A percentile compares a stretch with the other conserved stretches of the same genome.
phyloP scores from a whole-genome alignment of 140 eudicot genomes.

The Senecio squalidus region DNA sequence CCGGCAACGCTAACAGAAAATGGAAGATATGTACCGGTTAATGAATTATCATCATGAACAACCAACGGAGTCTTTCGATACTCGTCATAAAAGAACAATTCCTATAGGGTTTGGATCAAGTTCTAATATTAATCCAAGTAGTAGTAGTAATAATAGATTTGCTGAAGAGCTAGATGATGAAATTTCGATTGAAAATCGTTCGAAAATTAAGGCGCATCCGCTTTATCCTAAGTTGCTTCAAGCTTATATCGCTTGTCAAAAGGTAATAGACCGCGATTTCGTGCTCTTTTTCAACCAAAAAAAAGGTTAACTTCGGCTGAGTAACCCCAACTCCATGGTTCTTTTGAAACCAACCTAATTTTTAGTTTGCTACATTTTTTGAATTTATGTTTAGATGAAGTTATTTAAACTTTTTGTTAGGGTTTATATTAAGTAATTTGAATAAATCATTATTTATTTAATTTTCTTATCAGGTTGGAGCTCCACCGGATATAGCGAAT shows the following conservation, averaged over 20 bases:
- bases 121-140: slow-evolving; percentile 17
- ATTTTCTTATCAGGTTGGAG: slow-evolving; percentile 41
- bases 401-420: neutral
- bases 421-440: neutral
- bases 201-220: slow-evolving; percentile 50
- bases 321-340: too few species aligned
- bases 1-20: too few species aligned
- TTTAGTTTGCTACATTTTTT: too few species aligned
- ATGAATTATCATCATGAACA: slow-evolving; percentile 16
- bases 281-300: too few species aligned
- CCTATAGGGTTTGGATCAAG: slow-evolving; percentile 24
- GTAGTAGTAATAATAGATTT: slow-evolving; percentile 24
- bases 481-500: slow-evolving; percentile 38
- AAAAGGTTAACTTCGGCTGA: too few species aligned
- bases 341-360: too few species aligned
- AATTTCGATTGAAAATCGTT: slow-evolving; percentile 24
- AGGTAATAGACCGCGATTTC: too few species aligned
- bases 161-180: slow-evolving; percentile 31
- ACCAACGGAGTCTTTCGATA: too few species aligned
- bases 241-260: slow-evolving; percentile 59
- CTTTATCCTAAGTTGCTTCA: slow-evolving; percentile 49
- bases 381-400: too few species aligned
- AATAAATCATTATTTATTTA: neutral
- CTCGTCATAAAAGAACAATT: too few species aligned
- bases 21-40: slow-evolving; percentile 42